These are phyloP conservation scores for Hyaloperonospora arabidopsidis DNA, from an alignment of 352 stramenopile genomes.

Conservation along the genomic window DNA sequence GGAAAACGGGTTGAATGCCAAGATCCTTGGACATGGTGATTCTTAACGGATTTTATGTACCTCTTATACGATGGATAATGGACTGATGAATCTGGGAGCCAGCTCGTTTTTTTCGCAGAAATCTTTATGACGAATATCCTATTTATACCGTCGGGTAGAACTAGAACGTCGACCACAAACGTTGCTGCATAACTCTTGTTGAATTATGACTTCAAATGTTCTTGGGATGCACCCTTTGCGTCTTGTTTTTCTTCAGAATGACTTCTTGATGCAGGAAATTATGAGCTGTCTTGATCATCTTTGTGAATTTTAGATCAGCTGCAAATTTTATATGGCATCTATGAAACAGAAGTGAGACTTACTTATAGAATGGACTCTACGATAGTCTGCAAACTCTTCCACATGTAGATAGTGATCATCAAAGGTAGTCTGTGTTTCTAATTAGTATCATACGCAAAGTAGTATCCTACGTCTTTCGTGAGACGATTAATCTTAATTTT, in stretches of 20 bases:
- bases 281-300: slow-evolving; percentile 4
- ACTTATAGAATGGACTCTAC: slow-evolving; percentile 6
- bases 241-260: slow-evolving; percentile 6
- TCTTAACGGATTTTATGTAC: slow-evolving; percentile 4
- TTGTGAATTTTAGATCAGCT: slow-evolving; percentile 7
- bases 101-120: slow-evolving; percentile 4
- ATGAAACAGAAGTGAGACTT: slow-evolving; percentile 9
- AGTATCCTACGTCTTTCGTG: too few relatives aligned
- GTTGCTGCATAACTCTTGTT: slow-evolving; percentile 4
- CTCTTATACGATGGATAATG: slow-evolving; percentile 3
- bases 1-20: slow-evolving; percentile 8
- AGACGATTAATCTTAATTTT: too few relatives aligned
- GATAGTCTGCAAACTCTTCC: slow-evolving; percentile 11
- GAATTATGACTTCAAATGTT: slow-evolving; percentile 7
- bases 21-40: slow-evolving; percentile 3
- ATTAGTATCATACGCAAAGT: too few relatives aligned
- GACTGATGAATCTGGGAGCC: slow-evolving; percentile 7
- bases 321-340: slow-evolving; percentile 9
- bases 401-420: too few relatives aligned
- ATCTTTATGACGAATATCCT: slow-evolving; percentile 11
- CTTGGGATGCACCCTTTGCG: slow-evolving; percentile 3
- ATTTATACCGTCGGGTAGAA: slow-evolving; percentile 1
- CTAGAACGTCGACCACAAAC: slow-evolving; percentile 1
- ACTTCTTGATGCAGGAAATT: slow-evolving; percentile 3
- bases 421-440: too few relatives aligned